Percentiles rank a stretch among this genome's conserved stretches.
phyloP scores from a whole-genome alignment of 345 rosid species.

The Eucalyptus cloeziana region DNA sequence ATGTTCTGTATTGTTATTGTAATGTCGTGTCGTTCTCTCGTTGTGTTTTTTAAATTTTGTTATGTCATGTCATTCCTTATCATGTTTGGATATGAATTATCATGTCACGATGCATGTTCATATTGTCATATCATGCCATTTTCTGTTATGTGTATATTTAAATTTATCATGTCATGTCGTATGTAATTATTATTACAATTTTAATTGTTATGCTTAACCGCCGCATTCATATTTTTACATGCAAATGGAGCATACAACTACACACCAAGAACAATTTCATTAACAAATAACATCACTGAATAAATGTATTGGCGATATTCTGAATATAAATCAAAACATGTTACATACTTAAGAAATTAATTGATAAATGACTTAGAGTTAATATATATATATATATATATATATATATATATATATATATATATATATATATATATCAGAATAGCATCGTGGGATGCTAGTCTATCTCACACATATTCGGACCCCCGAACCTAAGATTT shows the following conservation, averaged over 20 bases:
- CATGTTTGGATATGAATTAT: background rate
- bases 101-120: background rate
- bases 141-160: background rate
- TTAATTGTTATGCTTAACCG: background rate
- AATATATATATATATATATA: too few species aligned
- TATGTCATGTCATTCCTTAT: background rate
- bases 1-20: accelerated
- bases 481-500: background rate
- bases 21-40: background rate
- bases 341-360: background rate
- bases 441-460: background rate
- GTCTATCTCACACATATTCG: background rate
- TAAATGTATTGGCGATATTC: background rate
- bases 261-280: background rate
- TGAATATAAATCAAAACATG: background rate
- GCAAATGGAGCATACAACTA: background rate
- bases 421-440: background rate
- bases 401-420: too few species aligned
- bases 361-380: background rate
- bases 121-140: background rate
- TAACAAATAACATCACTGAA: background rate
- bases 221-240: background rate
- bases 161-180: background rate
- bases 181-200: background rate
- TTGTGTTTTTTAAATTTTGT: background rate